Conservation (phyloP, 306 rosid species). For the Cyclanthera cordifolia region DNA sequence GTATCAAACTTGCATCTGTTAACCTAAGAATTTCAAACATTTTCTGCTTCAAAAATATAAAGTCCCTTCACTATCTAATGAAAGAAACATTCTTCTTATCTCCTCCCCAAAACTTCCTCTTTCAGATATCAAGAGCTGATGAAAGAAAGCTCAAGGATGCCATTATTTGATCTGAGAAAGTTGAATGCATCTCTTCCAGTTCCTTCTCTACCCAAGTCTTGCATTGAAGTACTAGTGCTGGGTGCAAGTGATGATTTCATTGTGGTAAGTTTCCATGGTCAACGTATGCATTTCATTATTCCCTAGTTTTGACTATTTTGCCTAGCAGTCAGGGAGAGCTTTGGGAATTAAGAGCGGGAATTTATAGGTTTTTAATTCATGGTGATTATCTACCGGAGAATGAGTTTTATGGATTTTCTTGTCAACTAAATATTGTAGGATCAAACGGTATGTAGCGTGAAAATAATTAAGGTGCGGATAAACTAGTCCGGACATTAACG, state of each 20-base stretch:
- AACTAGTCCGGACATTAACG: too few relatives aligned
- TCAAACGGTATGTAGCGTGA: too few relatives aligned
- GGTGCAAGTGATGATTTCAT: slow-evolving; percentile 81
- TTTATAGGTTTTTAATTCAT: too few relatives aligned
- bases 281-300: background rate
- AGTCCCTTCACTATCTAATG: background rate
- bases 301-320: background rate
- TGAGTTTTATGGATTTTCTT: too few relatives aligned
- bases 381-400: too few relatives aligned
- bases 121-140: slow-evolving; percentile 75
- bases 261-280: slow-evolving; percentile 37
- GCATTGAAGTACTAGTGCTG: slow-evolving; percentile 53
- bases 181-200: slow-evolving; percentile 86
- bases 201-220: slow-evolving; percentile 39
- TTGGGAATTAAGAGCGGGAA: too few relatives aligned
- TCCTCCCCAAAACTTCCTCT: background rate
- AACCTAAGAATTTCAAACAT: background rate
- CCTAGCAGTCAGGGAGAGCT: too few relatives aligned
- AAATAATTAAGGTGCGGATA: too few relatives aligned
- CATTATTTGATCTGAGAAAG: slow-evolving; percentile 76
- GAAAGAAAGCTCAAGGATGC: slow-evolving; percentile 90
- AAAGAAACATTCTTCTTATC: background rate
- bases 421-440: too few relatives aligned
- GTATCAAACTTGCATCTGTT: background rate
- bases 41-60: background rate